phyloP scores from a whole-genome alignment of 768 basidiomycete species.

The Suillus ampliporus region DNA sequence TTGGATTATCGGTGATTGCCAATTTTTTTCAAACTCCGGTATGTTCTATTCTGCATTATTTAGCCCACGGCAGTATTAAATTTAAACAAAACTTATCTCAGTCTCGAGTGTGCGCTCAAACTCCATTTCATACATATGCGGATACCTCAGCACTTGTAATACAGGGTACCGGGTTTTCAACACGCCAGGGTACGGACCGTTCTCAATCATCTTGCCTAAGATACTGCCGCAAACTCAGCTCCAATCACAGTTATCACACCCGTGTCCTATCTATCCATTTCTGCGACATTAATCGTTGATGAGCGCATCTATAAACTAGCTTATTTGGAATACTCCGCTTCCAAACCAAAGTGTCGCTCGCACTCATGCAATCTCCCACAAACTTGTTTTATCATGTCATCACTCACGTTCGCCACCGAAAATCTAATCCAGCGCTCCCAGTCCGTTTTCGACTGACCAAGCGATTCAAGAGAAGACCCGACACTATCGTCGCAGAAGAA shows the following conservation, averaged over 20 bases:
- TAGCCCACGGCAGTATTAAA: no score
- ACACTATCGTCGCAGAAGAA: constrained; percentile 54
- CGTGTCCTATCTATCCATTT: background rate
- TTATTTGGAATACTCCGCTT: background rate
- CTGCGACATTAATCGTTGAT: no score
- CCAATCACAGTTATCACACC: no score
- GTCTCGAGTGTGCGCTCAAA: background rate
- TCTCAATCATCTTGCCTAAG: background rate
- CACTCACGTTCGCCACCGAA: constrained; percentile 81
- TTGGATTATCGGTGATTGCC: background rate
- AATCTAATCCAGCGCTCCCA: constrained; percentile 75
- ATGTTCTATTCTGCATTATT: no score
- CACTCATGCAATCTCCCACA: constrained; percentile 56
- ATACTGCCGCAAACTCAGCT: background rate
- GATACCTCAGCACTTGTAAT: background rate
- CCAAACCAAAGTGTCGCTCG: constrained; percentile 44
- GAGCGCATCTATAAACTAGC: background rate
- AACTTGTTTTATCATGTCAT: constrained; percentile 57
- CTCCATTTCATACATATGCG: background rate
- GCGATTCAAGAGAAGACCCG: constrained; percentile 21
- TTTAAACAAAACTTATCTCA: no score
- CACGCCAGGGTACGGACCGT: background rate
- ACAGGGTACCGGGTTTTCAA: background rate
- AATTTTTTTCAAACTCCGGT: background rate
- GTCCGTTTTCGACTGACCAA: constrained; percentile 39